These are phyloP conservation scores for Pythium graminicola DNA, from an alignment of 352 stramenopile species.

Conservation along the genomic window DNA sequence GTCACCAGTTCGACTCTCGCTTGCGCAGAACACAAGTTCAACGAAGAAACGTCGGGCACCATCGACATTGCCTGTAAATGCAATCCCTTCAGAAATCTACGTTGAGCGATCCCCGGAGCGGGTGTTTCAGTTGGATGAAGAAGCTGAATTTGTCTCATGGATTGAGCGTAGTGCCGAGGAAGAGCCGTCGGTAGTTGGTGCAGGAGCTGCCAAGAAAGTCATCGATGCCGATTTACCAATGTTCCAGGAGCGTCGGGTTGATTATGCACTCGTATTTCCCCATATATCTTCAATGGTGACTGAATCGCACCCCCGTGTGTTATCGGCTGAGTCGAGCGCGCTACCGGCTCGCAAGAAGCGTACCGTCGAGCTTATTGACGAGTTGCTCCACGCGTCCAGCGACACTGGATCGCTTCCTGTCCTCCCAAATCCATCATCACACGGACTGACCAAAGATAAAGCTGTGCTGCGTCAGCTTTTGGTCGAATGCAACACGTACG, in stretches of 20 bases:
- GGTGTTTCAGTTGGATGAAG: conserved; percentile 3
- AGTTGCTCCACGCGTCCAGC: conserved; percentile 10
- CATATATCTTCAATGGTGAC: neutral
- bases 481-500: conserved; percentile 38
- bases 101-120: neutral
- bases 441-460: conserved; percentile 24
- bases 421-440: conserved; percentile 23
- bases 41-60: conserved; percentile 3
- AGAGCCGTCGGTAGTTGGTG: conserved; percentile 29
- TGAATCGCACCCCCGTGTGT: neutral
- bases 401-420: conserved; percentile 29
- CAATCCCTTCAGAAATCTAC: neutral
- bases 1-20: neutral
- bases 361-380: conserved; percentile 21
- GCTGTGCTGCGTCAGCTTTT: conserved; percentile 39
- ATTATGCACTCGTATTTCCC: conserved; percentile 9
- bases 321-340: conserved; percentile 1
- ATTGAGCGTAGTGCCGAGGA: conserved; percentile 32
- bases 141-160: conserved; percentile 36
- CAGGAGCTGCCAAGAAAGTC: conserved; percentile 37
- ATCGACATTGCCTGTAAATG: neutral
- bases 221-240: conserved; percentile 43
- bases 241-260: conserved; percentile 35
- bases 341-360: conserved; percentile 9
- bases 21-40: neutral